Base-by-base conservation (phyloP, 768 basidiomycete genomes). In the Kwoniella heveanensis region DNA sequence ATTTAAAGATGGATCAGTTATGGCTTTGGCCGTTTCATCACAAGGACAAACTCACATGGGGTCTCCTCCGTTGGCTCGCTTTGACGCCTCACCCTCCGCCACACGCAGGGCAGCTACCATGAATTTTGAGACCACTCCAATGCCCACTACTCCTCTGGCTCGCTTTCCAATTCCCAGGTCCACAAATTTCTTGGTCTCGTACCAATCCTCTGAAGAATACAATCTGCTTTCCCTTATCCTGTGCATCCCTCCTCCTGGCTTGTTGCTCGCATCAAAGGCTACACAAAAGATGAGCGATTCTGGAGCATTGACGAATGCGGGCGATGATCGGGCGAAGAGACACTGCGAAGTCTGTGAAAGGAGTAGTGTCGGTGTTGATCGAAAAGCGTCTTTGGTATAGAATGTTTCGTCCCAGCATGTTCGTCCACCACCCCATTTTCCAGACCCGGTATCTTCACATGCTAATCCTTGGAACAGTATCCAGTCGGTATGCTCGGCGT, bases 71-170 rank as follows among this genome's bases (percentile, higher is more conserved):
- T 54, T 32, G 1, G 66, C 64, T 32, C 71, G 59, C 30, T 48
- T 62, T 44, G 32, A 62, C 44, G 22, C 27, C 10, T 60, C 85
- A 4, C 81, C 82, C 3, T 84, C 80, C 19, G 87, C 64, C 65
- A 91, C 91, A 79, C 87, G 89, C 67, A 98, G 73, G 1, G 94
- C 95, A 6, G 91, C 93, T 10, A 98, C 89, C 4, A 91, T 89
- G 75, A 88, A 99, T 76, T 94, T 92, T 79, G 87, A 88, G 7
- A 96, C 91, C 57, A 94, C 90, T 0, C 95, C 95, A 55, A 99
- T 86, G 0, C 92, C 95, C 4, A 91, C 83, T n/a, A 99, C 88
- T 0, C 95, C 96, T 30, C 86, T 87, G 0, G 92, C 90, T 56
- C 88, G 87, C 80, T 88, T 91, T 19, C 92, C 89, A 1, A 93